Evolutionary conservation across 1,139 yeast genomes (phyloP), one percentile per base, ranked within the genome.

Genomic region (Candida albicans): DNA sequence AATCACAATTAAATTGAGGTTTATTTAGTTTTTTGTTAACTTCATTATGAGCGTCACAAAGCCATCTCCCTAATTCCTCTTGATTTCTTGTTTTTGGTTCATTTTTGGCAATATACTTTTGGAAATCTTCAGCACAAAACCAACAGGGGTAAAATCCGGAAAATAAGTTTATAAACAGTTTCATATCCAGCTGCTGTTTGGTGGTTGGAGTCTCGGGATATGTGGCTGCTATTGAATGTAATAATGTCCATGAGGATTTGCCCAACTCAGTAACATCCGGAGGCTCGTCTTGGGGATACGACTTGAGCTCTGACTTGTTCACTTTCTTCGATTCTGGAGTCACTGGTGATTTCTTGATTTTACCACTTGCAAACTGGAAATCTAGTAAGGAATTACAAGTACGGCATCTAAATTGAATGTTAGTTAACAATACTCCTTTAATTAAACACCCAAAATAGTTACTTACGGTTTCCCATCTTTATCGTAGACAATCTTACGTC

Each of bases 1-100:
- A 75, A 47, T 81, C 72, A 58, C 98, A 93, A 60, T 93, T 90
- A 59, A 93, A 93, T 47, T 70, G 70, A 4, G 89, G 90, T 65
- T 93, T 93, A 1, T 96, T 95, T 26, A 91, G 63, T 62, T 90
- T 91, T 13, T 61, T 70, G 62, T 95, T 93, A 24, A 95, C 98
- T 34, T 80, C 87, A 59, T 93, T 93, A 65, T 93, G 99, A 3
- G 98, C 98, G 50, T 83, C 86, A 66, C 99, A 95, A 45, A 93
- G 68, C 99, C 99, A 93, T 53, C 67, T 73, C 1, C 97, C 96
- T 54, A 93, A 80, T 44, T 81, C 85, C 42, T 89, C 96, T 56
- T 87, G 89, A 9, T 81, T 78, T 10, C 66, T 70, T 4, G 86
- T 89, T 48, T 73, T 72, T 5, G 96, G 95, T 52, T 82, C 81